These are phyloP conservation scores for Claviceps sorghi DNA, from an alignment of 2,329 filamentous ascomycete species.

Conservation along the genomic window DNA sequence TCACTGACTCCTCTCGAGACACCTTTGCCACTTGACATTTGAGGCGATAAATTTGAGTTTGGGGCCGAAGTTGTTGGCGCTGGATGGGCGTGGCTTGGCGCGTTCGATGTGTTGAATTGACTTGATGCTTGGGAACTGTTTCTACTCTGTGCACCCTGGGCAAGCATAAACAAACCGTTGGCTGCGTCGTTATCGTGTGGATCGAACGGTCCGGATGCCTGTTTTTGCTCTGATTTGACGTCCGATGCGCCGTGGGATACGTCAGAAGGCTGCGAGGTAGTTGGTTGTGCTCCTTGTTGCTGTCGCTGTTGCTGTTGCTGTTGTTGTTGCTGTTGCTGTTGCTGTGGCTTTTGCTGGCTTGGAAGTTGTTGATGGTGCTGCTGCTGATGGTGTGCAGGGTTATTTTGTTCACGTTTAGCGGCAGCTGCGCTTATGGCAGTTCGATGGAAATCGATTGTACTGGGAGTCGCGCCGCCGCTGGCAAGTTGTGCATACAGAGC, in stretches of 20 bases:
- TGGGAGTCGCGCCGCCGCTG: constrained; percentile 72
- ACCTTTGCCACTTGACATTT: constrained; percentile 35
- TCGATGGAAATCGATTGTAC: constrained; percentile 85
- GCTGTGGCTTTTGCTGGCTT: constrained; percentile 20
- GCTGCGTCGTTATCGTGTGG: constrained; percentile 91
- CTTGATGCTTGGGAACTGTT: constrained; percentile 39
- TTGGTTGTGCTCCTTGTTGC: constrained; percentile 11
- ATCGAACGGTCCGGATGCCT: constrained; percentile 54
- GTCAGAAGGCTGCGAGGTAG: constrained; percentile 43
- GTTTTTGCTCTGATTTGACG: constrained; percentile 35
- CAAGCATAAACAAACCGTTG: constrained; percentile 84
- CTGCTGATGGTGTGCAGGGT: constrained; percentile 15
- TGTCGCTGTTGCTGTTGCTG: constrained; percentile 12
- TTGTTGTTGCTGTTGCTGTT: constrained; percentile 21
- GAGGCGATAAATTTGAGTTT: constrained; percentile 31
- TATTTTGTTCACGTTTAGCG: constrained; percentile 39
- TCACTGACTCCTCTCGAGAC: constrained; percentile 47
- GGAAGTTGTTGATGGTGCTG: constrained; percentile 7
- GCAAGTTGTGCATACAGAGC: constrained; percentile 67
- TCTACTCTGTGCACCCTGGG: constrained; percentile 55
- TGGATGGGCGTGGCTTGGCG: constrained; percentile 36
- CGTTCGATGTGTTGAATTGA: constrained; percentile 31
- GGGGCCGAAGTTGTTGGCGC: constrained; percentile 19
- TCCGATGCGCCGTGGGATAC: constrained; percentile 23
- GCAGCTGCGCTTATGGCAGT: constrained; percentile 72